These are phyloP conservation scores for Sanghuangporus weigelae DNA, from an alignment of 1,284 basidiomycete species.

Conservation along the genomic window DNA sequence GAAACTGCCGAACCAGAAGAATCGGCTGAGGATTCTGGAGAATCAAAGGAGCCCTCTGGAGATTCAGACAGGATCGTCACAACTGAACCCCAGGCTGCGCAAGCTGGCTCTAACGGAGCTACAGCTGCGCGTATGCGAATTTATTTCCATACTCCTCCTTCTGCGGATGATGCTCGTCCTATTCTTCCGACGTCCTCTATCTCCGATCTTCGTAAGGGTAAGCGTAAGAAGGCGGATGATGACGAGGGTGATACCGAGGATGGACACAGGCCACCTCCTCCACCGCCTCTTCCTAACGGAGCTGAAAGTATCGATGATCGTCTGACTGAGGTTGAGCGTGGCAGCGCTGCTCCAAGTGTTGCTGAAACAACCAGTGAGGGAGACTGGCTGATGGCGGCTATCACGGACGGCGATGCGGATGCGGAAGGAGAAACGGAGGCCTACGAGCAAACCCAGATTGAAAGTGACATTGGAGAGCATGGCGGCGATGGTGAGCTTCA, in stretches of 20 bases:
- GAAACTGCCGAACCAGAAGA: slow-evolving; percentile 3
- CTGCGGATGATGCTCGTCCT: slow-evolving; percentile 69
- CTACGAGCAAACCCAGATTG: slow-evolving; percentile 31
- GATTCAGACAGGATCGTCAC: background rate
- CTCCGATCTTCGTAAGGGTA: slow-evolving; percentile 66
- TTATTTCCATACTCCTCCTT: slow-evolving; percentile 82
- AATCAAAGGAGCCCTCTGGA: background rate
- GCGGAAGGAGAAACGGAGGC: slow-evolving; percentile 37
- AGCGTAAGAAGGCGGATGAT: slow-evolving; percentile 78
- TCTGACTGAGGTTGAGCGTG: slow-evolving; percentile 27
- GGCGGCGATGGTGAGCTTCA: slow-evolving; percentile 40
- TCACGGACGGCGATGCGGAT: slow-evolving; percentile 45
- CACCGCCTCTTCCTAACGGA: slow-evolving; percentile 38
- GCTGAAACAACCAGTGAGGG: slow-evolving; percentile 55
- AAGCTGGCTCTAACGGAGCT: slow-evolving; percentile 22
- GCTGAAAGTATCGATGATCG: slow-evolving; percentile 15
- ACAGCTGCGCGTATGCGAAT: slow-evolving; percentile 77
- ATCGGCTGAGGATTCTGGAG: background rate
- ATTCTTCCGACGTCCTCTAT: slow-evolving; percentile 51
- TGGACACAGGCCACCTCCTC: slow-evolving; percentile 58
- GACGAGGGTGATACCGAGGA: slow-evolving; percentile 74
- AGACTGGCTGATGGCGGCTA: slow-evolving; percentile 82
- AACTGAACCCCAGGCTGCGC: background rate
- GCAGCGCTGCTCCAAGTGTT: slow-evolving; percentile 62
- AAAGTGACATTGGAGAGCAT: slow-evolving; percentile 30